These are phyloP conservation scores for Clavaria fumosa DNA, from an alignment of 768 basidiomycete species.

Conservation along the genomic window DNA sequence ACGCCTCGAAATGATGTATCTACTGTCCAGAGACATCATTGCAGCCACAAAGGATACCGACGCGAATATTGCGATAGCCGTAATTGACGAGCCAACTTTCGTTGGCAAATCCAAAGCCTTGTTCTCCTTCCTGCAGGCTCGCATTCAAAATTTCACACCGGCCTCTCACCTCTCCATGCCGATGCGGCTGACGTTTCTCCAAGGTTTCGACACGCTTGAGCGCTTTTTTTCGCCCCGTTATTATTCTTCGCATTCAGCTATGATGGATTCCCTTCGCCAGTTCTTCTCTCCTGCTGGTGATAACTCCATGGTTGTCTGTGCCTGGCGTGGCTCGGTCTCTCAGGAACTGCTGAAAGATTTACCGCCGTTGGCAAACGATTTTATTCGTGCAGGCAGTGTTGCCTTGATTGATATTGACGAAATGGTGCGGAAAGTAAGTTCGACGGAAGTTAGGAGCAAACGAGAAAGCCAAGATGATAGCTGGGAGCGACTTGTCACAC, in stretches of 20 bases:
- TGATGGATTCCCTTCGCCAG: constrained; percentile 36
- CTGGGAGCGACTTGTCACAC: constrained; percentile 36
- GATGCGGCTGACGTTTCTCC: constrained; percentile 47
- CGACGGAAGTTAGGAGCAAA: constrained; percentile 44
- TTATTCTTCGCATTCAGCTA: constrained; percentile 39
- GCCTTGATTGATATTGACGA: constrained; percentile 46
- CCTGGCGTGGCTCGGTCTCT: constrained; percentile 25
- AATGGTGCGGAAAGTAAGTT: constrained; percentile 45
- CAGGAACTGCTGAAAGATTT: not conserved
- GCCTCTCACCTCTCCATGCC: constrained; percentile 7
- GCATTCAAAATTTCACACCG: constrained; percentile 14
- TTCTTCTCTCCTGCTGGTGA: constrained; percentile 45
- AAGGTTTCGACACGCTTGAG: constrained; percentile 77
- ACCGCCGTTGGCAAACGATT: constrained; percentile 26
- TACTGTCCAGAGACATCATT: constrained; percentile 38
- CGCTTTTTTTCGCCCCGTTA: constrained; percentile 66
- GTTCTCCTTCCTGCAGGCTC: constrained; percentile 30
- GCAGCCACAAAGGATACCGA: constrained; percentile 6
- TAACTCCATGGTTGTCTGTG: constrained; percentile 49
- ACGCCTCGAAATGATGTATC: constrained; percentile 74
- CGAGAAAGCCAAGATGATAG: constrained; percentile 17
- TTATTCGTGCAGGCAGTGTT: constrained; percentile 36
- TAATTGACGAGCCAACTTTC: constrained; percentile 82
- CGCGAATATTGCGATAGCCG: constrained; percentile 55
- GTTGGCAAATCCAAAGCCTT: constrained; percentile 61